Conservation (phyloP, 75 land plant species). For the Sequoia sempervirens region DNA sequence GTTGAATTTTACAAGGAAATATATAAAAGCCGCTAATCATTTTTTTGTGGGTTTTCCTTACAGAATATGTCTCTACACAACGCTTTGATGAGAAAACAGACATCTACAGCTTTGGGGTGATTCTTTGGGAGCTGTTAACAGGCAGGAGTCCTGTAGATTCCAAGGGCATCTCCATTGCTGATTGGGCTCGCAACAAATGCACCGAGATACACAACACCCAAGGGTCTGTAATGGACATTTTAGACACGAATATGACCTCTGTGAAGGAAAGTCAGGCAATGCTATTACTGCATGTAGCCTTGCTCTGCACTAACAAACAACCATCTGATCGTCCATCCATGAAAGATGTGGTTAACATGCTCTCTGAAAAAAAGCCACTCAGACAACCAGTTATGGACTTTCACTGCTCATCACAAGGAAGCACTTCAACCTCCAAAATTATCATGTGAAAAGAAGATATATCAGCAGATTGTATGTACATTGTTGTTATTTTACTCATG, state of each 20-base stretch:
- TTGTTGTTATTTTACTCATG: not conserved
- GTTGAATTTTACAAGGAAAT: not conserved
- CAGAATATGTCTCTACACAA: constrained; percentile 17
- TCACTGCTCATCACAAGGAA: not conserved
- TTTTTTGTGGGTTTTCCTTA: constrained; percentile 10
- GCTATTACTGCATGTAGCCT: constrained; percentile 52
- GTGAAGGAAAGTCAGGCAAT: constrained; percentile 39
- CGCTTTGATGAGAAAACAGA: constrained; percentile 42
- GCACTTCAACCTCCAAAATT: not conserved
- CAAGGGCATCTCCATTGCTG: constrained; percentile 7
- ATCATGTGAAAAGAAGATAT: not conserved
- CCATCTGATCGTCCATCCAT: constrained; percentile 63
- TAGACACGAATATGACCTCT: constrained; percentile 11
- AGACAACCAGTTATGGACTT: constrained; percentile 6
- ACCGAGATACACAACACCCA: constrained; percentile 16
- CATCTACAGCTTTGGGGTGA: constrained; percentile 45
- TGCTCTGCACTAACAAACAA: constrained; percentile 50
- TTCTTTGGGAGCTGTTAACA: constrained; percentile 44
- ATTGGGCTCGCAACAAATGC: constrained; percentile 19
- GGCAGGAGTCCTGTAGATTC: constrained; percentile 27
- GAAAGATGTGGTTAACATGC: constrained; percentile 56
- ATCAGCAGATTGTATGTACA: not conserved
- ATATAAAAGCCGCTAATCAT: not conserved
- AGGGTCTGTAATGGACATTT: constrained; percentile 24
- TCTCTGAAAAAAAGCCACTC: constrained; percentile 26